Evolutionary conservation across 768 basidiomycete genomes (phyloP).

Genomic region (Lentinus brumalis): DNA sequence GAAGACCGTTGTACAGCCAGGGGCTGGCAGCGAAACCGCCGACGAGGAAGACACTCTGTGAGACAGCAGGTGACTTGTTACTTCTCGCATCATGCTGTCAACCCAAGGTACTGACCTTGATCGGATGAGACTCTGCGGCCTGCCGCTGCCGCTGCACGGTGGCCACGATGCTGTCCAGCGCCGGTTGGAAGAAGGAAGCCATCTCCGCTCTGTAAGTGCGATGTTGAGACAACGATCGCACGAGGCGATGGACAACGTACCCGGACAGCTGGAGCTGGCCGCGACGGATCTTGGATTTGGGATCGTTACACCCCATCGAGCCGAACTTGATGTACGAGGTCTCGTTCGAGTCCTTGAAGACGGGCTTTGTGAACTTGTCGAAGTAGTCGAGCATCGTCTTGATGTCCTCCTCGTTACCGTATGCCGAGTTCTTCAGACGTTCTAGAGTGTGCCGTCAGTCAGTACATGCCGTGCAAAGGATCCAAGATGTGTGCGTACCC

Average conservation of each 20-base stretch:
- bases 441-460: neutral
- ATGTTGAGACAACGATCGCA: neutral
- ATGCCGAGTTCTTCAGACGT: conserved; percentile 30
- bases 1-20: conserved; percentile 73
- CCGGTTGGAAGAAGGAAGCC: conserved; percentile 47
- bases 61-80: neutral
- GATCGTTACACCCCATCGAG: conserved; percentile 42
- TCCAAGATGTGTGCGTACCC: conserved; percentile 22
- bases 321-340: conserved; percentile 47
- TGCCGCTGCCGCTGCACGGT: conserved; percentile 12
- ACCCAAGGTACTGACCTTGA: neutral
- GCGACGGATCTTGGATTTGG: conserved; percentile 38
- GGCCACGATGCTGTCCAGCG: conserved; percentile 40
- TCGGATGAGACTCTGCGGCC: conserved; percentile 1
- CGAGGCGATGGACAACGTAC: conserved; percentile 22
- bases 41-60: conserved; percentile 74
- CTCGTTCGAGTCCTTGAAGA: conserved; percentile 43
- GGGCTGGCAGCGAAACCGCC: conserved; percentile 84
- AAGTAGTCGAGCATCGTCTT: conserved; percentile 40
- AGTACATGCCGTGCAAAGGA: neutral
- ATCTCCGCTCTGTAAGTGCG: conserved; percentile 33
- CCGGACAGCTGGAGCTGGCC: conserved; percentile 44
- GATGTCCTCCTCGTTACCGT: conserved; percentile 36
- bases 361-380: conserved; percentile 44
- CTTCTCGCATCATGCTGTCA: neutral